phyloP scores from a whole-genome alignment of 257 asterid species.

The Salvia rosmarinus region DNA sequence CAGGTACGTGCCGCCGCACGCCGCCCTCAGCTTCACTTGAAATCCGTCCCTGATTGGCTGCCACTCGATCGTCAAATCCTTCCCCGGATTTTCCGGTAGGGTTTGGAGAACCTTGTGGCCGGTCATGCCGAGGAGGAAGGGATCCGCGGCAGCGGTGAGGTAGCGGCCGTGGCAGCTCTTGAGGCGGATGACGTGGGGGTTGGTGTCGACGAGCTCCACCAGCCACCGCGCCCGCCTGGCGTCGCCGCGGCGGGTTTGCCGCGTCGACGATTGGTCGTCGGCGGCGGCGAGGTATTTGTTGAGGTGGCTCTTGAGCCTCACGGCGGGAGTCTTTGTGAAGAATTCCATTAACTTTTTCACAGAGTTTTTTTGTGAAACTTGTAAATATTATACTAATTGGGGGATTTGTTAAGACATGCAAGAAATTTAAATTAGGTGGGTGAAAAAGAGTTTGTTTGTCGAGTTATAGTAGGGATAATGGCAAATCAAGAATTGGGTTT shows the following conservation, averaged over 20 bases:
- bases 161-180: slow-evolving; percentile 71
- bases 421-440: not conserved
- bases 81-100: slow-evolving; percentile 38
- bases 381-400: not conserved
- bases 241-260: slow-evolving; percentile 75
- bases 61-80: slow-evolving; percentile 63
- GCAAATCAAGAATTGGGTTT: not conserved
- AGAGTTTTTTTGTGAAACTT: not conserved
- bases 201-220: slow-evolving; percentile 69
- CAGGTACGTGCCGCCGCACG: slow-evolving; percentile 64
- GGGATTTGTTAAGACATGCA: not conserved
- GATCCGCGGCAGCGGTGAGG: slow-evolving; percentile 63
- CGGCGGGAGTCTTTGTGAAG: slow-evolving; percentile 64
- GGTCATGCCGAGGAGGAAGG: slow-evolving; percentile 78
- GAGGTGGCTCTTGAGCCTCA: slow-evolving; percentile 66
- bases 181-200: slow-evolving; percentile 57
- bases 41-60: slow-evolving; percentile 83
- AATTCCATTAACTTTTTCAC: slow-evolving; percentile 55
- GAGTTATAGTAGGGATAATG: not conserved
- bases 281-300: slow-evolving; percentile 80
- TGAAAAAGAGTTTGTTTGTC: slow-evolving; percentile 41
- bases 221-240: slow-evolving; percentile 72
- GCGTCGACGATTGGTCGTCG: slow-evolving; percentile 64
- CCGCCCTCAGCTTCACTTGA: slow-evolving; percentile 64
- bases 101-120: slow-evolving; percentile 71